Conservation (phyloP, 768 basidiomycete species). For the Lactifluus echinatus region DNA sequence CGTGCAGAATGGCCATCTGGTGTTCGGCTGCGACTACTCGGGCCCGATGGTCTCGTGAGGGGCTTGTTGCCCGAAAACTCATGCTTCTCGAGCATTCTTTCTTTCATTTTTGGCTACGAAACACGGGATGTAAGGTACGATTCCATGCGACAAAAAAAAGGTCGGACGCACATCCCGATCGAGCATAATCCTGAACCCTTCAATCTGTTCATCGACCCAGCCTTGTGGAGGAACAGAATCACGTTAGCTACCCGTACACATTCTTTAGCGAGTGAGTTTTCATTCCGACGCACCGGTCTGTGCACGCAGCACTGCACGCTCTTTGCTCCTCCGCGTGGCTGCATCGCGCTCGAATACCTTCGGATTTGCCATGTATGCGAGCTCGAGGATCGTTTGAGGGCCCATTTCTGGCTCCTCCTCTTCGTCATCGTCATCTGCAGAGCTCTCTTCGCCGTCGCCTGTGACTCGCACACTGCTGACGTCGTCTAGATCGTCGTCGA, state of each 20-base stretch:
- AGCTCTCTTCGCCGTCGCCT: conserved; percentile 55
- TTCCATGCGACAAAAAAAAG: not conserved
- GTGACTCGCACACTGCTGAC: conserved; percentile 39
- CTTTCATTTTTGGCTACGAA: conserved; percentile 53
- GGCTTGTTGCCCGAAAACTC: conserved; percentile 61
- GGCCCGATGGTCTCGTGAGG: conserved; percentile 7
- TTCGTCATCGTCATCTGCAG: conserved; percentile 31
- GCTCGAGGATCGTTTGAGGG: conserved; percentile 58
- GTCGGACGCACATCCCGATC: conserved; percentile 66
- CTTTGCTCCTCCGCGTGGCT: conserved; percentile 59
- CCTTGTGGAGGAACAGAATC: conserved; percentile 28
- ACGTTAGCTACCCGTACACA: not conserved
- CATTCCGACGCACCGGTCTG: conserved; percentile 47
- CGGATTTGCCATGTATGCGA: conserved; percentile 67
- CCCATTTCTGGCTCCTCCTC: conserved; percentile 23
- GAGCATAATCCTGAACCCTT: conserved; percentile 87
- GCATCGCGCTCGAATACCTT: conserved; percentile 72
- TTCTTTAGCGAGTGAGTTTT: not conserved
- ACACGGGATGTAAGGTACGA: not conserved
- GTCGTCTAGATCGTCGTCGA: conserved; percentile 49
- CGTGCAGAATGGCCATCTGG: conserved; percentile 9
- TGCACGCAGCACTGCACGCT: conserved; percentile 53
- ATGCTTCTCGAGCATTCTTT: conserved; percentile 64
- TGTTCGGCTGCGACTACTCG: conserved; percentile 7
- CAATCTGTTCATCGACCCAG: conserved; percentile 79